Conservation (phyloP, 208 protist species). For the Lotmaria passim region DNA sequence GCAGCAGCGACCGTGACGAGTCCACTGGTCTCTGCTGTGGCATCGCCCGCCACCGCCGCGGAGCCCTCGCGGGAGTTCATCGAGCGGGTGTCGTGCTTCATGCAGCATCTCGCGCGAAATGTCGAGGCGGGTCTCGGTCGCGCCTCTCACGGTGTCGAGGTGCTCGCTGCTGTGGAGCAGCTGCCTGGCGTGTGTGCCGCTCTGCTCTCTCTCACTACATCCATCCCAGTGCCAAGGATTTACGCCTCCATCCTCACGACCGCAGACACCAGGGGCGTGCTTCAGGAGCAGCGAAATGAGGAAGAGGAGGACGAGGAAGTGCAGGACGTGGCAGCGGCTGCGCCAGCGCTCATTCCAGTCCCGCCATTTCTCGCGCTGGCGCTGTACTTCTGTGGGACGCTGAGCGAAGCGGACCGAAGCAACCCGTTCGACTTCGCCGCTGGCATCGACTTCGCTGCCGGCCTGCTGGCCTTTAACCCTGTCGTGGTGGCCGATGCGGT, state of each 20-base stretch:
- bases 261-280: background rate
- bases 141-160: constrained; percentile 19
- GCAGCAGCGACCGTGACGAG: background rate
- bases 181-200: constrained; percentile 33
- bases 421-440: constrained; percentile 24
- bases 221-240: constrained; percentile 14
- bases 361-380: constrained; percentile 47
- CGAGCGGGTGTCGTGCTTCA: constrained; percentile 24
- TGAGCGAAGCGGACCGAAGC: constrained; percentile 25
- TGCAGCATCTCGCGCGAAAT: constrained; percentile 28
- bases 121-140: constrained; percentile 11
- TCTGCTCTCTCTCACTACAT: constrained; percentile 14
- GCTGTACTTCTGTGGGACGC: constrained; percentile 42
- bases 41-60: background rate
- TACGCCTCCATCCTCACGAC: constrained; percentile 25
- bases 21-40: background rate
- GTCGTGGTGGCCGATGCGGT: constrained; percentile 27
- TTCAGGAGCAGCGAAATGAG: background rate
- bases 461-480: constrained; percentile 31
- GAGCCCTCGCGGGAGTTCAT: constrained; percentile 15
- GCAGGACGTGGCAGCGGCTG: background rate
- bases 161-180: constrained; percentile 34
- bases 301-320: constrained; percentile 1
- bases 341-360: constrained; percentile 24
- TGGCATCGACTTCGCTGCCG: constrained; percentile 34